Evolutionary conservation across 2,329 filamentous ascomycete species (phyloP).

Genomic region (Emergomyces pasteurianus): DNA sequence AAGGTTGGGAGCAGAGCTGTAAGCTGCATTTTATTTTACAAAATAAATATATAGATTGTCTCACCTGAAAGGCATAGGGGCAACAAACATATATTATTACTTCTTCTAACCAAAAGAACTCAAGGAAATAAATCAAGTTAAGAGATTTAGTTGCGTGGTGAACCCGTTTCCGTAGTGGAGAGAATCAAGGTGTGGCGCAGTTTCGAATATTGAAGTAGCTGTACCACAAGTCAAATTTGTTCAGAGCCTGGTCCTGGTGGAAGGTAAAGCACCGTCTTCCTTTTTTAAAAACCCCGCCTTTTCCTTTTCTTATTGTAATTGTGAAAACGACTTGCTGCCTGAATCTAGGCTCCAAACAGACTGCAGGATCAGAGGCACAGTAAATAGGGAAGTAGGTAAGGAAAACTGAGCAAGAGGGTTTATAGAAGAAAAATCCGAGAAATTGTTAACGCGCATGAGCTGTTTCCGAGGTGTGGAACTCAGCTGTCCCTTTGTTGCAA

Average conservation of each 20-base stretch:
- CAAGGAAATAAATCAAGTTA: no score
- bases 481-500: not conserved
- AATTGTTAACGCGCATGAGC: not conserved
- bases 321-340: not conserved
- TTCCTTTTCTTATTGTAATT: not conserved
- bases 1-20: no score
- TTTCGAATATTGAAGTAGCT: not conserved
- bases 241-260: not conserved
- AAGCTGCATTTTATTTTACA: no score
- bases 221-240: not conserved
- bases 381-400: not conserved
- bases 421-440: not conserved
- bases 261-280: no score
- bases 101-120: no score
- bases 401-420: not conserved
- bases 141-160: no score
- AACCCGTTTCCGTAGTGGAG: no score
- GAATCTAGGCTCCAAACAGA: not conserved
- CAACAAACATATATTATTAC: no score
- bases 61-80: no score
- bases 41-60: no score
- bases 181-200: no score
- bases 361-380: not conserved
- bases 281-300: not conserved
- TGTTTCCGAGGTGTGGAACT: not conserved